Evolutionary conservation across 306 rosid genomes (phyloP).

Genomic region (Ormosia semicastrata): DNA sequence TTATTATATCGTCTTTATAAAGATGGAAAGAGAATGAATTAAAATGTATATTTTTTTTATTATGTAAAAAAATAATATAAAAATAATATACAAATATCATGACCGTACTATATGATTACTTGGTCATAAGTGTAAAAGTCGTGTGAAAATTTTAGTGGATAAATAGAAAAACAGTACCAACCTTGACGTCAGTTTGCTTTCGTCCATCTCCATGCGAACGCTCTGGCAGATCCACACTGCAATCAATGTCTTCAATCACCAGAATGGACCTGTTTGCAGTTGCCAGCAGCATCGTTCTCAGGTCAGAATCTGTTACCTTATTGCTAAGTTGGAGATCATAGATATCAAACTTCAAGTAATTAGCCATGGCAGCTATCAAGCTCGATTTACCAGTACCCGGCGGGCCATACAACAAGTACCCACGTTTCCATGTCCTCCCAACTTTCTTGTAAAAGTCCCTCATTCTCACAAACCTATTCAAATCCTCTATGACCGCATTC

Average conservation of each 20-base stretch:
- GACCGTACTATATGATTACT: no score
- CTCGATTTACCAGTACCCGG: constrained; percentile 95
- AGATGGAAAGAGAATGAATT: no score
- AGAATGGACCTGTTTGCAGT: constrained; percentile 78
- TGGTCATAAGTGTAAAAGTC: no score
- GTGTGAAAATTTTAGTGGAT: no score
- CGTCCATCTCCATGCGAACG: constrained; percentile 50
- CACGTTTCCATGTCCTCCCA: constrained; percentile 92
- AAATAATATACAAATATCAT: no score
- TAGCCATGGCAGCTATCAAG: constrained; percentile 93
- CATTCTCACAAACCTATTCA: constrained; percentile 66
- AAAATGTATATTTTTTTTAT: no score
- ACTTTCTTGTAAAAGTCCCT: constrained; percentile 76
- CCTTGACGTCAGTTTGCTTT: constrained; percentile 52
- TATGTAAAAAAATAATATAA: no score
- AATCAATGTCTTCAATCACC: constrained; percentile 91
- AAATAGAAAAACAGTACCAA: no score
- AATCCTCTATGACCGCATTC: constrained; percentile 49
- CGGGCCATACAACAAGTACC: constrained; percentile 81
- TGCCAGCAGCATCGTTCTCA: constrained; percentile 69
- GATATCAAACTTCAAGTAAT: constrained; percentile 77
- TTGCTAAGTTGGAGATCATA: constrained; percentile 76
- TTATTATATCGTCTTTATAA: no score
- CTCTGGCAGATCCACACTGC: constrained; percentile 66
- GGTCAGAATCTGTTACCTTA: constrained; percentile 62